phyloP scores from a whole-genome alignment of 352 stramenopile species.

The Pythium dissotocum region DNA sequence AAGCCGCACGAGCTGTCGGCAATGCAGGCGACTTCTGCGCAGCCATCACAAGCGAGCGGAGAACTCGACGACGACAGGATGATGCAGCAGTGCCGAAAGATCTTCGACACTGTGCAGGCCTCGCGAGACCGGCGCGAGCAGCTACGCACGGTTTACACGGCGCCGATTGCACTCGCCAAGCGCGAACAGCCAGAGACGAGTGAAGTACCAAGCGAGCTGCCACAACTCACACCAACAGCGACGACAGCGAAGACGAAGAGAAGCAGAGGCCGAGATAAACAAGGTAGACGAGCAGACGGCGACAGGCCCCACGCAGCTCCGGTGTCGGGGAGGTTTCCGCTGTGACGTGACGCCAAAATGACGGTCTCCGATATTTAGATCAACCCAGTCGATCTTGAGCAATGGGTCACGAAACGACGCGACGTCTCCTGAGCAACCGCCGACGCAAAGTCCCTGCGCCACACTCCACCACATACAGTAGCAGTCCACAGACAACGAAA shows the following conservation, averaged over 20 bases:
- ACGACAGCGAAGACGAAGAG: background rate
- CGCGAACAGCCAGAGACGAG: background rate
- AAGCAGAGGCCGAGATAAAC: background rate
- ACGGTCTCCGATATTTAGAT: constrained; percentile 3
- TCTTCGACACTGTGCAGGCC: constrained; percentile 24
- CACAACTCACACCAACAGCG: background rate
- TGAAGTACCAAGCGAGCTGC: background rate
- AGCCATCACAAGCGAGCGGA: constrained; percentile 5
- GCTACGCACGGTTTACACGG: constrained; percentile 12
- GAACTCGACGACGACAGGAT: constrained; percentile 18
- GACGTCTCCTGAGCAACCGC: constrained; percentile 7
- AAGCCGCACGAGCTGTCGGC: constrained; percentile 23
- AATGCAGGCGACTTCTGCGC: constrained; percentile 12
- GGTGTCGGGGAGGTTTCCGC: background rate
- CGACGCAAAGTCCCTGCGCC: too few species aligned
- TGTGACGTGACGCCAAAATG: background rate
- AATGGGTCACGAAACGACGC: constrained; percentile 12
- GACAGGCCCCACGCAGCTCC: background rate
- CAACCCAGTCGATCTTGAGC: background rate
- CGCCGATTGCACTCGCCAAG: background rate
- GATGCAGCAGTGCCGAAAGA: constrained; percentile 26
- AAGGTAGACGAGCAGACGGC: background rate
- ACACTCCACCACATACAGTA: background rate
- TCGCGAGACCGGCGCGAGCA: constrained; percentile 1
- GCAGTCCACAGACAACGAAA: background rate